phyloP scores from a whole-genome alignment of 2,329 filamentous ascomycete genomes.

The Blumeria hordei region DNA sequence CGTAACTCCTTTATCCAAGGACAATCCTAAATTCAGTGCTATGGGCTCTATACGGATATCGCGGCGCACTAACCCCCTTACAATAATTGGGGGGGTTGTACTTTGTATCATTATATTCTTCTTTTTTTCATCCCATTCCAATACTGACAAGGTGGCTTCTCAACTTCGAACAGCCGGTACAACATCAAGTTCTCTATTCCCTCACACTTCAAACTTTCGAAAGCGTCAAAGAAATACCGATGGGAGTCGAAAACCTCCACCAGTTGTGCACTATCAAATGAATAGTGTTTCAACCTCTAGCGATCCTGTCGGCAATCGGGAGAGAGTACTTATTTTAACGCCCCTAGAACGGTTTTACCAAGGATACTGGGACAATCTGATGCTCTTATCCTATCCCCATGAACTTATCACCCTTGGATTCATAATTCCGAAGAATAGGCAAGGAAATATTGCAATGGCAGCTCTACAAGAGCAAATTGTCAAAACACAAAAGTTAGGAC shows the following conservation, averaged over 20 bases:
- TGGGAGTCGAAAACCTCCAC: slow-evolving; percentile 38
- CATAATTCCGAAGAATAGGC: slow-evolving; percentile 81
- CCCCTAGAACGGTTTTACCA: slow-evolving; percentile 86
- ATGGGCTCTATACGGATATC: slow-evolving; percentile 43
- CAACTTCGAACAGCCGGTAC: slow-evolving; percentile 27
- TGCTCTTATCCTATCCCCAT: slow-evolving; percentile 69
- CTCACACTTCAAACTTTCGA: slow-evolving; percentile 48
- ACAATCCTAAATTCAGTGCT: slow-evolving; percentile 13
- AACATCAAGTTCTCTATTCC: slow-evolving; percentile 46
- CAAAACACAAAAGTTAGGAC: slow-evolving; percentile 55
- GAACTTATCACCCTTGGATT: slow-evolving; percentile 87
- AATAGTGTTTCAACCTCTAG: slow-evolving; percentile 76
- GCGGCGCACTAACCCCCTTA: slow-evolving; percentile 58
- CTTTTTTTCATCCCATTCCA: slow-evolving; percentile 32
- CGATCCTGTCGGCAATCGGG: slow-evolving; percentile 52
- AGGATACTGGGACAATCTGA: slow-evolving; percentile 83
- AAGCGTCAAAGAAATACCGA: slow-evolving; percentile 34
- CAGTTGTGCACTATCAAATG: slow-evolving; percentile 79
- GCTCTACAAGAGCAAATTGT: slow-evolving; percentile 66
- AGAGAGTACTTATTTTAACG: slow-evolving; percentile 76
- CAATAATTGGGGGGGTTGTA: slow-evolving; percentile 43
- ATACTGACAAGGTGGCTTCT: slow-evolving; percentile 22
- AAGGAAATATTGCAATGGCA: slow-evolving; percentile 68
- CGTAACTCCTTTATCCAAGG: slow-evolving; percentile 10
- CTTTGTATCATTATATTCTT: slow-evolving; percentile 49